These are phyloP conservation scores for Aureobasidium subglaciale DNA, from an alignment of 2,329 filamentous ascomycete species.

Conservation along the genomic window DNA sequence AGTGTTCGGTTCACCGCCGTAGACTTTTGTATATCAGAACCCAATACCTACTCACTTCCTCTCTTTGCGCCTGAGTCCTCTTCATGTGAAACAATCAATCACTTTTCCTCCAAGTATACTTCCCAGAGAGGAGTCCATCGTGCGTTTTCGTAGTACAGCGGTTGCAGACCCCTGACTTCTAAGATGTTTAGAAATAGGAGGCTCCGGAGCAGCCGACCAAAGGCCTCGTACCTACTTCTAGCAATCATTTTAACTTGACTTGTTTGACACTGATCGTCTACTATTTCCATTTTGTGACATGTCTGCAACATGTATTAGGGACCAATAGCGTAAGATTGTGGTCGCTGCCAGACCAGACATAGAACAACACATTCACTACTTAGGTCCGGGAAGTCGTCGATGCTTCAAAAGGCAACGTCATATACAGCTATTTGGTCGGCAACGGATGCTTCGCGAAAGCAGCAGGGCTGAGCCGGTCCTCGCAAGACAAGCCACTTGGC, in stretches of 20 bases:
- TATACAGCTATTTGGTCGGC: background rate
- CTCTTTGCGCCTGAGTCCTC: too few species aligned
- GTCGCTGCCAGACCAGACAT: background rate
- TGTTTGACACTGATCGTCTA: background rate
- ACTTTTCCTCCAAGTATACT: too few species aligned
- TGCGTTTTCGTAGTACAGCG: too few species aligned
- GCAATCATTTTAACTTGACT: background rate
- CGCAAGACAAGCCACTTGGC: background rate
- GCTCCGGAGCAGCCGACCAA: too few species aligned
- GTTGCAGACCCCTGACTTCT: too few species aligned
- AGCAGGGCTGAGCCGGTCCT: background rate
- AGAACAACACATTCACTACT: background rate
- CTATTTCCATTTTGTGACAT: background rate
- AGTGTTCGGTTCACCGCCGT: background rate
- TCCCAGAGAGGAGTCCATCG: too few species aligned
- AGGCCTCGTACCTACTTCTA: background rate
- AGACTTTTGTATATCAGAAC: slow-evolving; percentile 12
- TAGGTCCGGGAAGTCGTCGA: too few species aligned
- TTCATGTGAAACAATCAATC: too few species aligned
- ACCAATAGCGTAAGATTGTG: background rate
- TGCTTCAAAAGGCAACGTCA: background rate
- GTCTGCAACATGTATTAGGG: background rate
- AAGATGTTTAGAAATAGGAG: too few species aligned
- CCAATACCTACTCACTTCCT: background rate
- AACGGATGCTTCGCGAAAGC: background rate